Base-by-base conservation (phyloP, 2,329 filamentous ascomycete genomes). In the Whalleya microplaca region DNA sequence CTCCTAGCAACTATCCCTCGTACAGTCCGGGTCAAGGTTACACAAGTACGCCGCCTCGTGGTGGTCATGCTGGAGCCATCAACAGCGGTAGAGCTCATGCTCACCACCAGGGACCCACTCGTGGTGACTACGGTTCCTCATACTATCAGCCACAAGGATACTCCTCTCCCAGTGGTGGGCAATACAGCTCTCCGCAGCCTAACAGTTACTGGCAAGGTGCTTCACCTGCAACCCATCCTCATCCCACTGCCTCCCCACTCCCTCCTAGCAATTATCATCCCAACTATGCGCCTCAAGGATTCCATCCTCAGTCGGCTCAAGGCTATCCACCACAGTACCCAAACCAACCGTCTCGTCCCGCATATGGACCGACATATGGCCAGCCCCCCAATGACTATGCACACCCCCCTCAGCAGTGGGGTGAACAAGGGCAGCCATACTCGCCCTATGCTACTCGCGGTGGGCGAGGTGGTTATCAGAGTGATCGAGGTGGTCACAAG, bases 11-110 rank as follows among this genome's bases (percentile, higher is more conserved):
- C 19, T 72, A 72, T 56, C 60, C 64, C 27, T 56, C 69, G 2
- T 71, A 70, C 53, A 65, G 63, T 48, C 74, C 76, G 59, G 69
- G 72, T n/a, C 74, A 78, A 21, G 69, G 76, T 32, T 81, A 83
- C 64, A 72, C 75, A 43, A 76, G 77, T 41, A 68, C 66, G 16
- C 61, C 66, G 37, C 64, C 65, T 49, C 66, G 69, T 29, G 68
- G 66, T 46, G 64, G 67, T 32, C 64, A 65, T 41, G 49, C 56
- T 43, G 61, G 56, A n/a, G 60, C 60, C 41, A 56, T 54, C 14
- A 57, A 62, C 51, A 61, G 64, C 16, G 60, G 61, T 10, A 56
- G 68, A 60, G 63, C 59, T 21, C 65, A 69, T 55, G 61, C 66
- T 8, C 68, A 69, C 45, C 65, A 63, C 18, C 66, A 67, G 37